Percentiles rank a stretch among this genome's conserved stretches.
These are phyloP conservation scores for Erodium maritimum DNA, from an alignment of 345 rosid species.

Conservation along the genomic window DNA sequence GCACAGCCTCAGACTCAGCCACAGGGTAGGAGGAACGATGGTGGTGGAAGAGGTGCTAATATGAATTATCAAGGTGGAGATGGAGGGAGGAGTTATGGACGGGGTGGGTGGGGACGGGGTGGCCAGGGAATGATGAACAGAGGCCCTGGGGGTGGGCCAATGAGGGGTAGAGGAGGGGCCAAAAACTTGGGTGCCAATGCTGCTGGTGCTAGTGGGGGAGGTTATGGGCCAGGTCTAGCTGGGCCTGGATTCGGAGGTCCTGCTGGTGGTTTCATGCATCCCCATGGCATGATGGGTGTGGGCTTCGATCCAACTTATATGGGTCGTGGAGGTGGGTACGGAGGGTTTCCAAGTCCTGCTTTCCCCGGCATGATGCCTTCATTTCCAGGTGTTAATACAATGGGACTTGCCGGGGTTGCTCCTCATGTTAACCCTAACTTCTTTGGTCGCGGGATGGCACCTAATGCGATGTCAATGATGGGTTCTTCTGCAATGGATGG, in stretches of 20 bases:
- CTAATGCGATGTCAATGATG: conserved; percentile 76
- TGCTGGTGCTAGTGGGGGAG: conserved; percentile 27
- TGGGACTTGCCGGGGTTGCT: conserved; percentile 71
- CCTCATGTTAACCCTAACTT: conserved; percentile 82
- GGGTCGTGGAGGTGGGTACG: conserved; percentile 67
- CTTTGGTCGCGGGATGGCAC: conserved; percentile 64
- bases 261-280: conserved; percentile 37
- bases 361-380: conserved; percentile 54
- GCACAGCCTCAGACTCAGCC: conserved; percentile 33
- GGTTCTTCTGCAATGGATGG: conserved; percentile 49
- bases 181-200: conserved; percentile 49
- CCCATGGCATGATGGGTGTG: conserved; percentile 62
- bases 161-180: conserved; percentile 59
- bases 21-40: conserved; percentile 35
- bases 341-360: conserved; percentile 71
- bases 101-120: conserved; percentile 58
- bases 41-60: conserved; percentile 30
- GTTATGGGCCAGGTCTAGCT: conserved; percentile 45
- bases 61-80: conserved; percentile 74
- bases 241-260: conserved; percentile 22
- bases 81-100: conserved; percentile 40
- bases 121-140: conserved; percentile 58
- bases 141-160: conserved; percentile 54
- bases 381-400: conserved; percentile 49
- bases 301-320: conserved; percentile 81